A percentile compares a stretch with the other conserved stretches of the same genome.
Evolutionary conservation across 2,329 filamentous ascomycete species (phyloP).

Genomic region (Cladophialophora immunda): DNA sequence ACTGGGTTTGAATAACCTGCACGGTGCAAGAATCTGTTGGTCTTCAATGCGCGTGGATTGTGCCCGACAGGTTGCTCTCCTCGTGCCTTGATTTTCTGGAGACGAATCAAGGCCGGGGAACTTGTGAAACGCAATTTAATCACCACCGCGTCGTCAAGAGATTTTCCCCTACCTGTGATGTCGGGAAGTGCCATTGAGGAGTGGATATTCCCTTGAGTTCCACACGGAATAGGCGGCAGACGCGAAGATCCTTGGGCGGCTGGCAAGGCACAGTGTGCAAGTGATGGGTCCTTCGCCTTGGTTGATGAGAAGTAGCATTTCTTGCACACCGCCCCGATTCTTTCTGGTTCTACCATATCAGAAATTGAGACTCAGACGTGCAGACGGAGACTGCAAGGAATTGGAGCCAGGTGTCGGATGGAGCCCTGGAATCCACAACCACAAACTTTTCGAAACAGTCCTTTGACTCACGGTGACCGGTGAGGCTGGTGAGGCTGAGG

Average conservation of each 20-base stretch:
- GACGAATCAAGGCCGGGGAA: neutral
- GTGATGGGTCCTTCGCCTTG: neutral
- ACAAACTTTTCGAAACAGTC: neutral
- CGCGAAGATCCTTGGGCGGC: neutral
- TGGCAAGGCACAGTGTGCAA: slow-evolving; percentile 6
- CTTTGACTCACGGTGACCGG: neutral
- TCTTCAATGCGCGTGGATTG: neutral
- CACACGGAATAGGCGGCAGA: slow-evolving; percentile 9
- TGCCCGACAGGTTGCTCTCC: neutral
- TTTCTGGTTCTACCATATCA: neutral
- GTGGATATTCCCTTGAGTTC: neutral
- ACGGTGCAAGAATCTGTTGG: neutral
- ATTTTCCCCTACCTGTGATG: neutral
- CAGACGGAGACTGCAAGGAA: neutral
- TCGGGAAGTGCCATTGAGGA: slow-evolving; percentile 1
- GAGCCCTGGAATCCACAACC: neutral
- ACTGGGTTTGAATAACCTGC: neutral
- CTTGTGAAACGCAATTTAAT: slow-evolving; percentile 7
- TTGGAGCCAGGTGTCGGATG: neutral
- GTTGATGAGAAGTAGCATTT: neutral
- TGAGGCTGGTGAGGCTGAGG: slow-evolving; percentile 14
- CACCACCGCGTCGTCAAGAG: slow-evolving; percentile 6
- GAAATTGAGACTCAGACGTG: neutral
- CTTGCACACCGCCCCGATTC: neutral
- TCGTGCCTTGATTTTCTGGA: neutral